Percentiles rank a stretch among this genome's conserved stretches.
phyloP scores from a whole-genome alignment of 1,139 yeast genomes.

The Protomyces pachydermus region DNA sequence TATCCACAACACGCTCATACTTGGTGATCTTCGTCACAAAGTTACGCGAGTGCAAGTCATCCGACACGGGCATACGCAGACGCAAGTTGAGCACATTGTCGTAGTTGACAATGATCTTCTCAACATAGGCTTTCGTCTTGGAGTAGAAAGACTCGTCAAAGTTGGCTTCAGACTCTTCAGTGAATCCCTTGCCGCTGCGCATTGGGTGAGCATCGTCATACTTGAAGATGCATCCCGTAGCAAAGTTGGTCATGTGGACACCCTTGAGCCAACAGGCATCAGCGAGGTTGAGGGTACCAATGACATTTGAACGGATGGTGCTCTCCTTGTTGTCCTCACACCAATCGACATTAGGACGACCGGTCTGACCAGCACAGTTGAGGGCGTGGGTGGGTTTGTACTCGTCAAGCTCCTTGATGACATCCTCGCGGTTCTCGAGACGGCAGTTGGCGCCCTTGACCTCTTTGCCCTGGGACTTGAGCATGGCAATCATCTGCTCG shows the following conservation, averaged over 20 bases:
- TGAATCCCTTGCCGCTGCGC: conserved; percentile 26
- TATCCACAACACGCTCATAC: conserved; percentile 24
- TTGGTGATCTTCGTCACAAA: conserved; percentile 26
- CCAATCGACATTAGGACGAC: conserved; percentile 26
- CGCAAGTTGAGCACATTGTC: conserved; percentile 25
- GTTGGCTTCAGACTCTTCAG: conserved; percentile 21
- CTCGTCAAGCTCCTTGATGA: conserved; percentile 18
- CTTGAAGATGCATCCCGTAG: conserved; percentile 26
- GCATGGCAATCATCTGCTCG: conserved; percentile 21
- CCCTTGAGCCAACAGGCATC: conserved; percentile 37
- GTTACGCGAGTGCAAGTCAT: conserved; percentile 24
- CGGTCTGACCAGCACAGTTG: conserved; percentile 25
- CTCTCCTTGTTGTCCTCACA: conserved; percentile 26
- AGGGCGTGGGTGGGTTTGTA: conserved; percentile 26
- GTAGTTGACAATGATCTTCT: conserved; percentile 22
- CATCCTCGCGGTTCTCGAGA: conserved; percentile 21
- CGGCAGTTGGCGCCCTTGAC: conserved; percentile 20
- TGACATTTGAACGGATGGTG: conserved; percentile 38
- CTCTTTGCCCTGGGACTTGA: conserved; percentile 24
- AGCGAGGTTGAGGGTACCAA: conserved; percentile 55
- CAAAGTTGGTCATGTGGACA: conserved; percentile 25
- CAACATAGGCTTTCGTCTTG: conserved; percentile 24
- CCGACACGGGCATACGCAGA: conserved; percentile 25
- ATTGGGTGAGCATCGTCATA: conserved; percentile 25
- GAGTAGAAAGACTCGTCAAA: conserved; percentile 24